Conservation (phyloP, 148 eudicot species). For the Simmondsia chinensis region DNA sequence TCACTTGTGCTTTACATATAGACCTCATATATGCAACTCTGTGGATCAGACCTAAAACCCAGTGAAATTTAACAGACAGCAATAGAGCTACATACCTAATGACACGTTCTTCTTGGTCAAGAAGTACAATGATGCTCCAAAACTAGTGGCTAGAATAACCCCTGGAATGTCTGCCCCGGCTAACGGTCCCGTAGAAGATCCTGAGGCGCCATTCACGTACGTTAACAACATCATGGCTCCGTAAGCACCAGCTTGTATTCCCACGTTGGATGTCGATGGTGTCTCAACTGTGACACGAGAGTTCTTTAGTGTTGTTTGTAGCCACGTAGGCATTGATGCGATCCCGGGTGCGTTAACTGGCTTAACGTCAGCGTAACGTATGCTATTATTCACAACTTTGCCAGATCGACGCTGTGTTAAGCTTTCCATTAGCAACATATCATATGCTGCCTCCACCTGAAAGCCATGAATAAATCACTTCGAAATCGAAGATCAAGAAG, state of each 20-base stretch:
- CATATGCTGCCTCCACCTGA: constrained; percentile 98
- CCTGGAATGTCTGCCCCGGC: constrained; percentile 94
- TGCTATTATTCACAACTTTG: constrained; percentile 70
- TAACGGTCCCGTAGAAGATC: constrained; percentile 41
- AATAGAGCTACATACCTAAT: constrained; percentile 52
- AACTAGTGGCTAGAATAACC: constrained; percentile 76
- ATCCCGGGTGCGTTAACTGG: constrained; percentile 46
- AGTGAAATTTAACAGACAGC: too few species aligned
- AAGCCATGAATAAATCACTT: constrained; percentile 3
- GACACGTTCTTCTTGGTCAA: constrained; percentile 83
- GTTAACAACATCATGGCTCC: constrained; percentile 83
- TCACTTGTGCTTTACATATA: too few species aligned
- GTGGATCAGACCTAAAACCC: too few species aligned
- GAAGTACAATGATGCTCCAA: constrained; percentile 93
- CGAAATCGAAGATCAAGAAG: not conserved
- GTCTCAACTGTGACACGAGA: constrained; percentile 52
- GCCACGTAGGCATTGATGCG: constrained; percentile 78
- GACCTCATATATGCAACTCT: too few species aligned
- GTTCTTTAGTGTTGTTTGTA: constrained; percentile 48
- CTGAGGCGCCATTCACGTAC: constrained; percentile 69
- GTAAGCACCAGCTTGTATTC: constrained; percentile 92
- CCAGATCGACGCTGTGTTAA: constrained; percentile 88
- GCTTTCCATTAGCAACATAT: constrained; percentile 95
- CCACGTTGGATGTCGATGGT: constrained; percentile 57
- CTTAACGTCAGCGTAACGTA: constrained; percentile 95